Evolutionary conservation across 176 grass and related monocot genomes (phyloP).

Genomic region (Hyparrhenia diplandra): DNA sequence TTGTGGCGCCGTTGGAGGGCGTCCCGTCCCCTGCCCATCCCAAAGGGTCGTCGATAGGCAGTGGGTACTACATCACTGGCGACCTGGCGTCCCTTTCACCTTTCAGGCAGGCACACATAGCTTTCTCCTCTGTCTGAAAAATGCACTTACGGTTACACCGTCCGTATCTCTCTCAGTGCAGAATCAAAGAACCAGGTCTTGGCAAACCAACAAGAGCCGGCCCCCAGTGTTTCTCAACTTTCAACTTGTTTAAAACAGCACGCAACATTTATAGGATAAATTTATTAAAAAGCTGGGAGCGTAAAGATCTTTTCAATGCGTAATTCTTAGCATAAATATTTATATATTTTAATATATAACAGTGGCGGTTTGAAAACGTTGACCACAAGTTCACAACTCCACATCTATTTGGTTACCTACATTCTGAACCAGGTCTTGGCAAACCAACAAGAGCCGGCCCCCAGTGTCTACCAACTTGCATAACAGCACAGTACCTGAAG

Average conservation of each 20-base stretch:
- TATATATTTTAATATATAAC: too few relatives aligned
- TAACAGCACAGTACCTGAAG: not conserved
- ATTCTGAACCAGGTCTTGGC: not conserved
- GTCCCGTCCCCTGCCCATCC: conserved; percentile 1
- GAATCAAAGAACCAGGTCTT: not conserved
- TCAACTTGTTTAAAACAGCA: too few relatives aligned
- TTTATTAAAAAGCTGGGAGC: too few relatives aligned
- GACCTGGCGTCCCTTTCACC: not conserved
- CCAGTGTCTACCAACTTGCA: not conserved
- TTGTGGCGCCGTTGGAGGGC: not conserved
- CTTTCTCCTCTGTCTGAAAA: not conserved
- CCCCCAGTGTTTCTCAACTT: too few relatives aligned
- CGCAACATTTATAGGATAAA: too few relatives aligned
- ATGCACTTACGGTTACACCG: not conserved
- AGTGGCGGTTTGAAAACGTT: too few relatives aligned
- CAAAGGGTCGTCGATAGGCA: not conserved
- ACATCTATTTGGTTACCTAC: not conserved
- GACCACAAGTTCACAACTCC: too few relatives aligned
- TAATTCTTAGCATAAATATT: too few relatives aligned
- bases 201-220: too few relatives aligned
- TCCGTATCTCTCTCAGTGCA: not conserved
- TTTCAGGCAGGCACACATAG: not conserved
- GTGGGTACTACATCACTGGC: not conserved
- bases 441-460: not conserved
- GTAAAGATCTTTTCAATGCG: too few relatives aligned